A percentile compares a stretch with the other conserved stretches of the same genome.
phyloP scores from a whole-genome alignment of 1,284 basidiomycete species.

The Apiotrichum montevideense region DNA sequence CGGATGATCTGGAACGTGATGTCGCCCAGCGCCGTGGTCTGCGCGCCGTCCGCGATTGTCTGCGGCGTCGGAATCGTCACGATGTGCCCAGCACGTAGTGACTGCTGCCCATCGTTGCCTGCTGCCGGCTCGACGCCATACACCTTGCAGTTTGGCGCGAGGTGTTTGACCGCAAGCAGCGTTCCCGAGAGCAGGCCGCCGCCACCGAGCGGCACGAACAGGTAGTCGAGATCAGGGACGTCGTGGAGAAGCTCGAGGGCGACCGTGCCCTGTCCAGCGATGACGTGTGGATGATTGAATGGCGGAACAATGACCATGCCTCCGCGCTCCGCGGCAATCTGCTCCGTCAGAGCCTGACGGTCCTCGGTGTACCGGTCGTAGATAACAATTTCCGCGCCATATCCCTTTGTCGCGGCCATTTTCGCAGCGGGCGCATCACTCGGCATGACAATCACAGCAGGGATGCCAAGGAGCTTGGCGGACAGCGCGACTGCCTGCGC shows the following conservation, averaged over 20 bases:
- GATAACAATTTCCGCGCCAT: slow-evolving; percentile 90
- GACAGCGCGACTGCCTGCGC: slow-evolving; percentile 97
- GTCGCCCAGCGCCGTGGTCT: slow-evolving; percentile 91
- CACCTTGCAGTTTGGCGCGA: slow-evolving; percentile 83
- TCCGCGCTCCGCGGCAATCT: slow-evolving; percentile 64
- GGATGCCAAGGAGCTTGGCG: slow-evolving; percentile 75
- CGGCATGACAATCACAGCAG: slow-evolving; percentile 98
- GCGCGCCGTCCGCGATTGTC: slow-evolving; percentile 94
- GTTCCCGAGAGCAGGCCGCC: slow-evolving; percentile 87
- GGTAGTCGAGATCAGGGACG: slow-evolving; percentile 69
- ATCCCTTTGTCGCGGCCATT: slow-evolving; percentile 80
- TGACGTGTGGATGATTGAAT: slow-evolving; percentile 93
- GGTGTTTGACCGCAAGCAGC: slow-evolving; percentile 83
- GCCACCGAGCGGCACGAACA: slow-evolving; percentile 90
- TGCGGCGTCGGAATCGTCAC: slow-evolving; percentile 84
- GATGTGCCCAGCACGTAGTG: slow-evolving; percentile 67
- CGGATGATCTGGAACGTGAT: slow-evolving; percentile 90
- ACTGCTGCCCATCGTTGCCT: slow-evolving; percentile 83
- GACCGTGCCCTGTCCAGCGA: slow-evolving; percentile 93
- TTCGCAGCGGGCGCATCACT: slow-evolving; percentile 91
- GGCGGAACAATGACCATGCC: slow-evolving; percentile 88
- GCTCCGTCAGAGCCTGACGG: slow-evolving; percentile 86
- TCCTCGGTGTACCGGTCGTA: slow-evolving; percentile 92
- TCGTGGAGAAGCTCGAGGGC: slow-evolving; percentile 92
- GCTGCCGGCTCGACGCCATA: slow-evolving; percentile 90